Conservation (phyloP, 495 filamentous ascomycete genomes). For the Geoglossum glabrum region DNA sequence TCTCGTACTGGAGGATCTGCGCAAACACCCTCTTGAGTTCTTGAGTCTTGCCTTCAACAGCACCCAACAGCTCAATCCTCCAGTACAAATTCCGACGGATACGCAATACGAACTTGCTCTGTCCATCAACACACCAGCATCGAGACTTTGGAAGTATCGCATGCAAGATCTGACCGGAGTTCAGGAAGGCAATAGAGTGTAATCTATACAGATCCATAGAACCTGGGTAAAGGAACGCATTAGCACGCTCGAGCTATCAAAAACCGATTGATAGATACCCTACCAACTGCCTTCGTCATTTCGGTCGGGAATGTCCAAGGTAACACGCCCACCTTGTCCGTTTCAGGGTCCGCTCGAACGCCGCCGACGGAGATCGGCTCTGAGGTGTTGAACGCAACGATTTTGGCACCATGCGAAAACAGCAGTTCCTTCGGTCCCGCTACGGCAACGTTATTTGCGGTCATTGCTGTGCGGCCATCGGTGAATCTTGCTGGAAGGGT, state of each 20-base stretch:
- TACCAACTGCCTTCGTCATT: conserved; percentile 61
- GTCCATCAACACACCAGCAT: conserved; percentile 79
- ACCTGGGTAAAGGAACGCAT: conserved; percentile 25
- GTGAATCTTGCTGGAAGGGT: conserved; percentile 35
- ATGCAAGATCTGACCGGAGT: conserved; percentile 58
- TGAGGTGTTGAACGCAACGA: conserved; percentile 24
- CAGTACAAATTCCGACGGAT: conserved; percentile 67
- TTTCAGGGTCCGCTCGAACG: conserved; percentile 9
- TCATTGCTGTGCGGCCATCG: conserved; percentile 4
- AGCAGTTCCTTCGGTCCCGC: conserved; percentile 20
- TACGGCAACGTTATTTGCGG: conserved; percentile 7
- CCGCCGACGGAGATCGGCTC: conserved; percentile 11
- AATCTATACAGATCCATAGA: conserved; percentile 63
- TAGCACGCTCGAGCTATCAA: not conserved
- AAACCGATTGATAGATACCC: not conserved
- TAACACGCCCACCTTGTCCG: conserved; percentile 27
- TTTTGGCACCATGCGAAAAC: conserved; percentile 20
- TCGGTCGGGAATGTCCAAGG: conserved; percentile 60
- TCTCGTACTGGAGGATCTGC: conserved; percentile 61
- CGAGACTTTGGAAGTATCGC: conserved; percentile 75
- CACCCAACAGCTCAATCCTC: conserved; percentile 56
- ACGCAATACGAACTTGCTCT: conserved; percentile 62
- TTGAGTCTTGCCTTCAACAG: conserved; percentile 34
- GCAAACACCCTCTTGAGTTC: conserved; percentile 48
- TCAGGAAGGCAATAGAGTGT: conserved; percentile 65